These are phyloP conservation scores for Colletotrichum camelliae DNA, from an alignment of 2,329 filamentous ascomycete genomes.

Conservation along the genomic window DNA sequence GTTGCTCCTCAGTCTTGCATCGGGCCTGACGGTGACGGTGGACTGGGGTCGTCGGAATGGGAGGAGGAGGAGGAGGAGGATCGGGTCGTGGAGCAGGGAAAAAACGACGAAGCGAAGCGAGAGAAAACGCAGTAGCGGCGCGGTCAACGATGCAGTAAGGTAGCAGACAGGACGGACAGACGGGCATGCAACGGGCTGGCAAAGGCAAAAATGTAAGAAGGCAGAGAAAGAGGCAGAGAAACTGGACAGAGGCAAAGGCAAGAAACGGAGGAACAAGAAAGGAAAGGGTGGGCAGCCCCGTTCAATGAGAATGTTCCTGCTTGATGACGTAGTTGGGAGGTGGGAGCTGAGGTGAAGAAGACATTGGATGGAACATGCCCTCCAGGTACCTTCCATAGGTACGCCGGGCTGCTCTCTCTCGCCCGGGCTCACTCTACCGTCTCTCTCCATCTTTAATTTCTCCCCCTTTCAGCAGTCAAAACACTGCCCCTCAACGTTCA, in stretches of 20 bases:
- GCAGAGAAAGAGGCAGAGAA: not conserved
- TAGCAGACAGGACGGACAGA: not conserved
- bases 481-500: not conserved
- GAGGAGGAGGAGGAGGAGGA: not conserved
- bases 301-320: not conserved
- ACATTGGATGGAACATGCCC: not conserved
- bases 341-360: not conserved
- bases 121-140: not conserved
- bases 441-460: not conserved
- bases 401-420: not conserved
- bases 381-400: not conserved
- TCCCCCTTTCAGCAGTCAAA: not conserved
- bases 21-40: slow-evolving; percentile 1
- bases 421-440: too few relatives aligned
- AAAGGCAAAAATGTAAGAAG: not conserved
- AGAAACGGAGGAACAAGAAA: slow-evolving; percentile 11
- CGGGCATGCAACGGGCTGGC: not conserved
- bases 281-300: slow-evolving; percentile 13
- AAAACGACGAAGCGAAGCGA: not conserved
- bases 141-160: not conserved
- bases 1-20: not conserved
- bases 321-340: slow-evolving; percentile 15
- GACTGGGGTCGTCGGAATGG: not conserved
- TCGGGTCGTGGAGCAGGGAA: not conserved
- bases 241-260: not conserved